Percentiles rank a stretch among this genome's conserved stretches.
These are phyloP conservation scores for Blastocrithidia nonstop DNA, from an alignment of 208 protist genomes.

Conservation along the genomic window DNA sequence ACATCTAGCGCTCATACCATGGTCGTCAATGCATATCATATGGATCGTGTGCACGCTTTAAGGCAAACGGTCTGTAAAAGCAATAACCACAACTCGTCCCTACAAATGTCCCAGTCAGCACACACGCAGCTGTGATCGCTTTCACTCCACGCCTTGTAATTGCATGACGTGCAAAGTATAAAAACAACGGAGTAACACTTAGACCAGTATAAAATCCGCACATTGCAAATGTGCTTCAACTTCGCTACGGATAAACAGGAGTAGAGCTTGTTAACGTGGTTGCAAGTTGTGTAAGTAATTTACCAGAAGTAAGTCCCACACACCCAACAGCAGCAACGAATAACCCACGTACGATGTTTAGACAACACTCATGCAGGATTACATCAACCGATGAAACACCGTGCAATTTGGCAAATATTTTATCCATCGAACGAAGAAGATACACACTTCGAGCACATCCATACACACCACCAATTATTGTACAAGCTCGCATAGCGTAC, in stretches of 20 bases:
- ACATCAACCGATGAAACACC: conserved; percentile 48
- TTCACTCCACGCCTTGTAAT: conserved; percentile 54
- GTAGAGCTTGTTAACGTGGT: conserved; percentile 11
- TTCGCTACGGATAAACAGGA: conserved; percentile 27
- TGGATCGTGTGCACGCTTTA: conserved; percentile 23
- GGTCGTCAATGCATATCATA: conserved; percentile 75
- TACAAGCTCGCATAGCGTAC: conserved; percentile 47
- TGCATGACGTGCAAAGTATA: conserved; percentile 21
- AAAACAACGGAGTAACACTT: conserved; percentile 25
- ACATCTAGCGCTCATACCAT: conserved; percentile 41
- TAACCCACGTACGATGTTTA: conserved; percentile 43
- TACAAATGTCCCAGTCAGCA: conserved; percentile 5
- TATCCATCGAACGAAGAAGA: conserved; percentile 83
- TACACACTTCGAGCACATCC: conserved; percentile 53
- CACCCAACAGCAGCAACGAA: conserved; percentile 20
- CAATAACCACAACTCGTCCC: conserved; percentile 36
- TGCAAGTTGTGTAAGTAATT: conserved; percentile 18
- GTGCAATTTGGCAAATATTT: conserved; percentile 75
- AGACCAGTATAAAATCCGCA: conserved; percentile 21
- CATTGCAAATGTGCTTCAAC: conserved; percentile 38
- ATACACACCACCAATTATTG: conserved; percentile 57
- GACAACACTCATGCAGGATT: conserved; percentile 43
- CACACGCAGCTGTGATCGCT: conserved; percentile 14
- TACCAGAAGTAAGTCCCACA: conserved; percentile 31
- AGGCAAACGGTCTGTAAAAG: conserved; percentile 47